Evolutionary conservation across 78 protist genomes (phyloP), one percentile per base, ranked within the genome.

Genomic region (Guillardia theta): DNA sequence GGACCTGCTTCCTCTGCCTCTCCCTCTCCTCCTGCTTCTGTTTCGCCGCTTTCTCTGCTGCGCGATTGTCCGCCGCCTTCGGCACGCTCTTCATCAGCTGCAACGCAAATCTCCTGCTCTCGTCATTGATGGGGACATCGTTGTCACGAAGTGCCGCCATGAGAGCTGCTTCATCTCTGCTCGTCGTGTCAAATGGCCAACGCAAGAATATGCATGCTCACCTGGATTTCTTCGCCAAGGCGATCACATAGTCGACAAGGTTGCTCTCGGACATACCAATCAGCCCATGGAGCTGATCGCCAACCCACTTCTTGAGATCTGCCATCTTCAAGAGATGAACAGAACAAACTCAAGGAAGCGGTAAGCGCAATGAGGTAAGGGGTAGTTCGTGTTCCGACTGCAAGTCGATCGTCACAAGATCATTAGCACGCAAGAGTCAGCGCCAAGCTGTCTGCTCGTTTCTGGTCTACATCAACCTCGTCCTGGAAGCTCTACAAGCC

Each of bases 1-100:
- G 70, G 39, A 58, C 70, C 83, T 70, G 83, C 83, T 70, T 24
- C 83, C 15, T 33, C 83, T 70, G 83, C 41, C 83, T 36, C 41
- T 70, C 83, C 83, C 36, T 70, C 83, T 70, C 83, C 22, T 70
- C 46, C 83, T 18, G 9, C 36, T 18, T 70, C 8, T 9, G 83
- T 43, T 22, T 1, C 45, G 83, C 83, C 1, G 83, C 83, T 6
- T 33, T 24, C 41, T 70, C 83, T 1, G 83, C 83, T 9, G 83
- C 83, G 83, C 83, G 83, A 22, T 12, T 70, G 41, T 70, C 83
- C 39, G 27, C 70, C 0, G 83, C 36, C 22, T 18, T 70, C 41
- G 83, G 83, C 10, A 70, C 83, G n/a, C 36, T 70, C 83, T 70
- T 70, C 90, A 80, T 39, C 37, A 80, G 90, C 45, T 80, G 45